Evolutionary conservation across 2,329 filamentous ascomycete genomes (phyloP), one percentile per base, ranked within the genome.

Genomic region (Lecanicillium sp.): DNA sequence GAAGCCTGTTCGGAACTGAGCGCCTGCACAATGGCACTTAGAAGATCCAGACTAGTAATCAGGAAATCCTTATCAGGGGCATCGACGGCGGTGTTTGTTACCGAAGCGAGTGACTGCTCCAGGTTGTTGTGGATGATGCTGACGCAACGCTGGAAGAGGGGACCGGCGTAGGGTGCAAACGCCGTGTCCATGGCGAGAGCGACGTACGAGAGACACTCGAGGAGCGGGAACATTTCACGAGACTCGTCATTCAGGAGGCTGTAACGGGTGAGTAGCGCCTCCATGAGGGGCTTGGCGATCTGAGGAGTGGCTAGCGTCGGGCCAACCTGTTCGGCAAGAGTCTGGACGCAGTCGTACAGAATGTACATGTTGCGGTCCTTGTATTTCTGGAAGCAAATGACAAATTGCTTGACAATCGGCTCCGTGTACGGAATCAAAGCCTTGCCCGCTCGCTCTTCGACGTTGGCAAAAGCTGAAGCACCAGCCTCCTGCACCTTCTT

Each of bases 331-430:
- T 98, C 93, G 3, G 93, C 93, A 49, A 98, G 74, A 1, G 93
- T 98, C 70, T 98, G 93, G 27, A 98, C 88, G 65, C 93, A 97
- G 69, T 98, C 93, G 70, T 98, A 98, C 27, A 98, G 79, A 47
- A 97, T 94, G 71, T 94, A 96, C 82, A 97, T 96, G 71, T 98
- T 98, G 60, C 89, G 85, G 67, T 97, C 91, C 75, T 98, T 97
- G 79, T 97, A 98, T 67, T 87, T 90, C 45, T 75, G 79, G 67
- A 98, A 98, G 67, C 93, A 98, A 52, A 79, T 76, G 44, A 96
- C 90, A 60, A 91, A 97, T 63, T 97, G 93, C 52, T 84, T 84
- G 45, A 97, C 81, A 58, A 98, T 97, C 21, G 90, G 87, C 23
- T 84, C 78, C 59, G 88, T 90, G 68, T 96, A 98, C 0, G 88